Evolutionary conservation across 2,329 filamentous ascomycete species (phyloP), one percentile per base, ranked within the genome.

Genomic region (Eurotiales sp.): DNA sequence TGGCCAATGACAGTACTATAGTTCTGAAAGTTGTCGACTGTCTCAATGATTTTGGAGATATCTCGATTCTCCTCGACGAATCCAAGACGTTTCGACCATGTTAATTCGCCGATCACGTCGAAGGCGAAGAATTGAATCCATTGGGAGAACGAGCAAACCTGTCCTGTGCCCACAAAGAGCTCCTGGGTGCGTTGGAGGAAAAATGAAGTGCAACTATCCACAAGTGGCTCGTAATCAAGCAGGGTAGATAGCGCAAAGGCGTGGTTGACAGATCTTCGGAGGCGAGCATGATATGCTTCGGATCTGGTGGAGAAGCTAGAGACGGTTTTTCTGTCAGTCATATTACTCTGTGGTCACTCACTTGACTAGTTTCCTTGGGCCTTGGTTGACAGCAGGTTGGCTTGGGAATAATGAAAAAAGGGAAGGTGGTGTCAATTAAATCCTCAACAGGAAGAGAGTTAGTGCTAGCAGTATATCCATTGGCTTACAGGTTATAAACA

Each of bases 71-170:
- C 79, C 66, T 91, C 87, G 1, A 92, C 71, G 58, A 91, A 91
- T 0, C 88, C 88, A 54, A 90, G 79, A 0, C 86, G 77, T 66
- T 89, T 88, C 66, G 82, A 84, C 70, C 87, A 90, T 0, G 87
- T 90, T 60, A 90, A 81, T 55, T 88, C 84, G 5, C 86, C 86
- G 55, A 90, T 90, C n/a, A 90, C 87, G 62, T 91, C 88, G 21
- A 44, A 44, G 12, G 88, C 88, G 59, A 88, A 90, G 64, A 84
- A 90, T 62, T 91, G 87, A 52, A 91, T 71, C 87, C 87, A 91
- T 5, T 54, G 45, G 15, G 56, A 51, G 34, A 65, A 61, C 25
- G 61, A 53, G 46, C 58, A 62, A 8, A 54, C 47, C n/a, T 55
- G 43, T 3, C 46, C 23, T 4, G 51, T 56, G 2, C 56, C 55